Percentiles rank a stretch among this genome's conserved stretches.
phyloP scores from a whole-genome alignment of 202 grass and related monocot species.

The Setaria italica region DNA sequence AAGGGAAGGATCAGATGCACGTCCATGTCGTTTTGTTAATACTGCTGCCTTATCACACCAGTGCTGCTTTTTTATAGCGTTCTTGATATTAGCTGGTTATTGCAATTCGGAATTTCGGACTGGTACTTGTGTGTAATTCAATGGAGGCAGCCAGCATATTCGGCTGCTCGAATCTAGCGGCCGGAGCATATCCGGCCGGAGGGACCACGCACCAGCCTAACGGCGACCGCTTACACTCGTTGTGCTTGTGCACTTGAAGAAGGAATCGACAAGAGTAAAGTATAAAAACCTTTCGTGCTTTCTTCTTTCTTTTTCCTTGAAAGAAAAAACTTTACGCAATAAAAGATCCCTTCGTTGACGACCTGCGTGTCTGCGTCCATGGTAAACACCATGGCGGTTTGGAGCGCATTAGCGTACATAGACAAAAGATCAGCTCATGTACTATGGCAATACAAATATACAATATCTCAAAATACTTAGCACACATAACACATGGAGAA shows the following conservation, averaged over 20 bases:
- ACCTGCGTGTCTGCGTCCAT: not conserved
- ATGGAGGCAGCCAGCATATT: constrained; percentile 44
- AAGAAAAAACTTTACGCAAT: not conserved
- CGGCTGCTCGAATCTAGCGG: constrained; percentile 2
- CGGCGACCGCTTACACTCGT: not conserved
- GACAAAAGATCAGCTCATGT: not conserved
- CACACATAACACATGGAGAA: no score
- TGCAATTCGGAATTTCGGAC: not conserved
- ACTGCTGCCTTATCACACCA: not conserved
- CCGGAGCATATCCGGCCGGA: constrained; percentile 26
- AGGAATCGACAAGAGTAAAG: not conserved
- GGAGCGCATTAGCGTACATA: not conserved
- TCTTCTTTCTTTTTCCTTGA: not conserved
- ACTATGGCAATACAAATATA: no score
- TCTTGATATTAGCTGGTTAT: not conserved
- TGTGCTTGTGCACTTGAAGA: not conserved
- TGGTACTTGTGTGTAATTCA: not conserved
- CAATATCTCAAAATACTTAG: no score
- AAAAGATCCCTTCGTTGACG: not conserved
- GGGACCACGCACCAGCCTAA: not conserved
- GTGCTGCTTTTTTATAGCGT: not conserved
- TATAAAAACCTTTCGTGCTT: not conserved
- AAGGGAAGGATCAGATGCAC: not conserved
- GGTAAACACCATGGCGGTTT: not conserved
- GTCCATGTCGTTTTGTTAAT: not conserved